phyloP scores from a whole-genome alignment of 169 alveolate genomes.

The Plasmodium knowlesi region DNA sequence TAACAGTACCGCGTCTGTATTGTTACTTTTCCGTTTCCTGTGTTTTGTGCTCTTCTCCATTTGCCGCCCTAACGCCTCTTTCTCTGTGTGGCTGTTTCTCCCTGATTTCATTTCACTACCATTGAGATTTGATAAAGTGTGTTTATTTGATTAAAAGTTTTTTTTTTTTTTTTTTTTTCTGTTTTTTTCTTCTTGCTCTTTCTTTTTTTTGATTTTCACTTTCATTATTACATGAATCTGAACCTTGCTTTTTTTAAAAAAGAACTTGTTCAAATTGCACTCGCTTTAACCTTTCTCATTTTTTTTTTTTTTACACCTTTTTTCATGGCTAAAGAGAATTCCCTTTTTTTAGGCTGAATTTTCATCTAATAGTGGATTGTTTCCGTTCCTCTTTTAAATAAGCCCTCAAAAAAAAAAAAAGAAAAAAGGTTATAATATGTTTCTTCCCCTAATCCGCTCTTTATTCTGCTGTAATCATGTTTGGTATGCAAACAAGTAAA shows the following conservation, averaged over 20 bases:
- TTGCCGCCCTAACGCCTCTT: background rate
- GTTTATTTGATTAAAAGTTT: background rate
- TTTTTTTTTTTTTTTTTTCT: background rate
- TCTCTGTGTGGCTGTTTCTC: background rate
- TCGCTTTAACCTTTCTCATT: conserved; percentile 11
- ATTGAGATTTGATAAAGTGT: background rate
- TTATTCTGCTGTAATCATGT: background rate
- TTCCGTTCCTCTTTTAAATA: background rate
- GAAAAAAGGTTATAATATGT: background rate
- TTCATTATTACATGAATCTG: background rate
- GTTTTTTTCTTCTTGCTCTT: background rate
- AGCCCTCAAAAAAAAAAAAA: background rate
- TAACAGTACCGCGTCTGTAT: background rate
- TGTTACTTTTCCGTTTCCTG: background rate
- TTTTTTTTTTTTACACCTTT: conserved; percentile 30
- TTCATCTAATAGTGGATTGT: background rate
- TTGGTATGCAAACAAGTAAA: background rate
- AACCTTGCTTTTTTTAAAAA: background rate
- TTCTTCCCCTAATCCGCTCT: background rate
- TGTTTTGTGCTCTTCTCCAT: conserved; percentile 19
- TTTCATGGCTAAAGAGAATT: conserved; percentile 21
- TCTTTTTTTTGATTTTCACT: background rate
- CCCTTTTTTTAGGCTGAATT: conserved; percentile 5
- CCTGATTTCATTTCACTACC: conserved; percentile 23
- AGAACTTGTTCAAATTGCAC: background rate